Evolutionary conservation across 2,329 filamentous ascomycete genomes (phyloP), one percentile per base, ranked within the genome.

Genomic region (Colletotrichum sp.): DNA sequence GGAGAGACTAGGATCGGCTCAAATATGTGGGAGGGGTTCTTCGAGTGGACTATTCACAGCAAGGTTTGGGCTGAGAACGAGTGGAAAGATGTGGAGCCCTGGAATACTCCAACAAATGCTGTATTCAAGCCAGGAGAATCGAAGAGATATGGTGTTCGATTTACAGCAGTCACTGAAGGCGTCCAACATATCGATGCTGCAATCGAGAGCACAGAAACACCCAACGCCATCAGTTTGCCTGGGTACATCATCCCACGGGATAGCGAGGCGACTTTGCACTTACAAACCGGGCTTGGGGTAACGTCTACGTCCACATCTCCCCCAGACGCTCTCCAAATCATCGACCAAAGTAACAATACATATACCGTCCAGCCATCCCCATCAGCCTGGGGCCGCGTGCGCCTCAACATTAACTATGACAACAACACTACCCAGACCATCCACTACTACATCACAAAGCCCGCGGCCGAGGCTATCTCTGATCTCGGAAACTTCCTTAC

Each of bases 41-140:
- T 91, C 74, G 89, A 90, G 75, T 92, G 89, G 89, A 87, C 91
- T 75, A 84, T 88, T 0, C 83, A 89, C 64, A 87, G 84, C 21
- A 84, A 86, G 69, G 89, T 89, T 0, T 91, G 86, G 80, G 88
- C 87, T 0, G 87, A 91, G 74, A 86, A 86, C 1, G 89, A 91
- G 76, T 92, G 90, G 90, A 83, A 81, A 2, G 77, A 70, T 1
- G 51, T 21, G 12, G 63, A 64, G 15, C 89, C 90, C 0, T 92
- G 90, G 90, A 92, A 92, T 76, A 43, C 80, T 4, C 84, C 89
- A 0, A 89, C n/a, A 89, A 90, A 78, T 90, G 91, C 82, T 91
- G 91, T 78, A 0, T 78, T 92, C 4, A 74, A 81, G 21, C 78
- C 88, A 0, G 87, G 87, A 1, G 80, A 88, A 72, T 81, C 82